Conservation (phyloP, 257 asterid species). For the Solanum bulbocastanum region DNA sequence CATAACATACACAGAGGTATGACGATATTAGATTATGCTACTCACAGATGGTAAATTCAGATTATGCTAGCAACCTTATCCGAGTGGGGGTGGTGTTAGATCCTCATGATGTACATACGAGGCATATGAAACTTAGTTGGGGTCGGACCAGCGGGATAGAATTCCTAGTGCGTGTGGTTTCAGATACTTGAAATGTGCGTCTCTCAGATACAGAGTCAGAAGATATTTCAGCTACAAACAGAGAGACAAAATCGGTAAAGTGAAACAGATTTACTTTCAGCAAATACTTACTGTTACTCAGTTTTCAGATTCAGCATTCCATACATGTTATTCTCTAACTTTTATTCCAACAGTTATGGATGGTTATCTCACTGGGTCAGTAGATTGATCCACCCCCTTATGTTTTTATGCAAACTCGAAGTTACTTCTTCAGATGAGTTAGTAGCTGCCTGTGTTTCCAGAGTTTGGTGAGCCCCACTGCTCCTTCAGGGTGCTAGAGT, state of each 20-base stretch:
- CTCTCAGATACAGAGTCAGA: background rate
- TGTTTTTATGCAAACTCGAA: background rate
- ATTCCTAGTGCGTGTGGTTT: background rate
- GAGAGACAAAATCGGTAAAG: background rate
- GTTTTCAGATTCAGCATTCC: background rate
- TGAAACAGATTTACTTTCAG: background rate
- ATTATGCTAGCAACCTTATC: background rate
- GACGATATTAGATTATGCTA: background rate
- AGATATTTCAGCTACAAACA: background rate
- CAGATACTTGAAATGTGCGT: background rate
- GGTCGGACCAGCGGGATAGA: background rate
- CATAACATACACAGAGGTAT: background rate
- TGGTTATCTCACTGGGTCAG: background rate
- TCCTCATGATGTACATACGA: background rate
- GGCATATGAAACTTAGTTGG: background rate
- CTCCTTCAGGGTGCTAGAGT: background rate
- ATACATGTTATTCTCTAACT: background rate
- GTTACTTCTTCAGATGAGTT: background rate
- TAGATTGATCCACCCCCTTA: background rate
- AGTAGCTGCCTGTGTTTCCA: background rate
- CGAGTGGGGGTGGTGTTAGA: background rate
- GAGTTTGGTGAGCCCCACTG: background rate
- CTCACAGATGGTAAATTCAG: background rate
- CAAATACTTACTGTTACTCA: background rate
- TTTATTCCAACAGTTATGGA: background rate